Evolutionary conservation across 352 stramenopile genomes (phyloP).

Genomic region (Phytopythium cucurbitacearum): DNA sequence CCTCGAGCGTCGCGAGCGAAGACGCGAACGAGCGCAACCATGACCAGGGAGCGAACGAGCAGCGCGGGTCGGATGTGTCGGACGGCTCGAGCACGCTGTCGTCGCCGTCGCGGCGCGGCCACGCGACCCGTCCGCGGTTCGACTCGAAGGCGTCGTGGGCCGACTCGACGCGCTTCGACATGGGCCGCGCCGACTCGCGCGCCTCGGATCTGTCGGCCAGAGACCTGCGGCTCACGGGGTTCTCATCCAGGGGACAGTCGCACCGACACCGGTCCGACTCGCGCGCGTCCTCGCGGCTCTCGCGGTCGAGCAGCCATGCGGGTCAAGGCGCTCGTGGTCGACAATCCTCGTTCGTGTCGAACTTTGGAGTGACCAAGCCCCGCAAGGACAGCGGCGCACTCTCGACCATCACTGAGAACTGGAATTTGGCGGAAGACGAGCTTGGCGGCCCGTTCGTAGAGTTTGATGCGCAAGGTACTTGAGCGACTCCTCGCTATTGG

Average conservation of each 20-base stretch:
- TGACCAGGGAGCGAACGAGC: conserved; percentile 6
- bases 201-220: conserved; percentile 68
- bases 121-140: conserved; percentile 55
- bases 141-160: conserved; percentile 82
- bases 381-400: conserved; percentile 71
- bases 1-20: conserved; percentile 5
- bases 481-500: background rate
- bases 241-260: conserved; percentile 21
- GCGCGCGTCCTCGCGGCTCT: conserved; percentile 50
- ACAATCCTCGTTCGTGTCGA: conserved; percentile 73
- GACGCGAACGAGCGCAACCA: background rate
- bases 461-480: conserved; percentile 72
- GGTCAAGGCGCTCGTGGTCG: conserved; percentile 32
- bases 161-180: conserved; percentile 85
- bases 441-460: conserved; percentile 74
- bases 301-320: conserved; percentile 40
- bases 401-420: conserved; percentile 87
- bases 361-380: conserved; percentile 63
- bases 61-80: conserved; percentile 30
- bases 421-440: conserved; percentile 76
- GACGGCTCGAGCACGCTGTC: conserved; percentile 54
- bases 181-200: conserved; percentile 74
- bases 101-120: conserved; percentile 38
- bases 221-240: conserved; percentile 57
- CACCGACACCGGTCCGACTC: conserved; percentile 62